A percentile compares a stretch with the other conserved stretches of the same genome.
These are phyloP conservation scores for Plasmodium knowlesi DNA, from an alignment of 169 alveolate genomes.

Conservation along the genomic window DNA sequence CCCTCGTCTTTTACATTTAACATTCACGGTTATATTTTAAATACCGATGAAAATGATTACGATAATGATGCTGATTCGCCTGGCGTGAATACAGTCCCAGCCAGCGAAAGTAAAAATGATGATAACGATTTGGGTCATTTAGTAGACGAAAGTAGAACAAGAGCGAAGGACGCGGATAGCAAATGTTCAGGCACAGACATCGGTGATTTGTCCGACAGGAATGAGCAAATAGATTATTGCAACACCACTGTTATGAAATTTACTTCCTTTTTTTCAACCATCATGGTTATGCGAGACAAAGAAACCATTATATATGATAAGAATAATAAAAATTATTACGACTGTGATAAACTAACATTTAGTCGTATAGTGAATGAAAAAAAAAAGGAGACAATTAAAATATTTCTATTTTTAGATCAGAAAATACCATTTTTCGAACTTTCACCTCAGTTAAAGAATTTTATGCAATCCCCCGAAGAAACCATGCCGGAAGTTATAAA, in stretches of 20 bases:
- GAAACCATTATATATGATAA: slow-evolving; percentile 75
- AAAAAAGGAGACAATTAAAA: slow-evolving; percentile 52
- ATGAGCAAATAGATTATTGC: slow-evolving; percentile 56
- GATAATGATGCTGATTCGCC: slow-evolving; percentile 42
- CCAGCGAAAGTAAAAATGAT: neutral
- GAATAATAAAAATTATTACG: slow-evolving; percentile 67
- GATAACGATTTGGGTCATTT: neutral
- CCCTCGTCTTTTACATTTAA: slow-evolving; percentile 73
- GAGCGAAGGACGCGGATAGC: slow-evolving; percentile 17
- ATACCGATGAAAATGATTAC: slow-evolving; percentile 50
- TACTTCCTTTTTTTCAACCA: slow-evolving; percentile 73
- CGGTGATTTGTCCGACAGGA: slow-evolving; percentile 28
- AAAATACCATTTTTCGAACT: slow-evolving; percentile 74
- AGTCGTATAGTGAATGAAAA: slow-evolving; percentile 62
- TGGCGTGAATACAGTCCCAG: slow-evolving; percentile 2
- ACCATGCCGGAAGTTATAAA: slow-evolving; percentile 68
- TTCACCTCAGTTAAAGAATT: slow-evolving; percentile 45
- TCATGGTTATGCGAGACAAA: slow-evolving; percentile 63
- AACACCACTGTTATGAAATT: slow-evolving; percentile 71
- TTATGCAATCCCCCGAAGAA: slow-evolving; percentile 69
- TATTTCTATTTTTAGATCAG: slow-evolving; percentile 63
- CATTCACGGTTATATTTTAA: slow-evolving; percentile 72
- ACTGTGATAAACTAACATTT: slow-evolving; percentile 71
- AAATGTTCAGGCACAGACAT: slow-evolving; percentile 42
- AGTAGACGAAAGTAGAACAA: neutral